Evolutionary conservation across 2,329 filamentous ascomycete genomes (phyloP), one percentile per base, ranked within the genome.

Genomic region (Leptographium wingfieldii): DNA sequence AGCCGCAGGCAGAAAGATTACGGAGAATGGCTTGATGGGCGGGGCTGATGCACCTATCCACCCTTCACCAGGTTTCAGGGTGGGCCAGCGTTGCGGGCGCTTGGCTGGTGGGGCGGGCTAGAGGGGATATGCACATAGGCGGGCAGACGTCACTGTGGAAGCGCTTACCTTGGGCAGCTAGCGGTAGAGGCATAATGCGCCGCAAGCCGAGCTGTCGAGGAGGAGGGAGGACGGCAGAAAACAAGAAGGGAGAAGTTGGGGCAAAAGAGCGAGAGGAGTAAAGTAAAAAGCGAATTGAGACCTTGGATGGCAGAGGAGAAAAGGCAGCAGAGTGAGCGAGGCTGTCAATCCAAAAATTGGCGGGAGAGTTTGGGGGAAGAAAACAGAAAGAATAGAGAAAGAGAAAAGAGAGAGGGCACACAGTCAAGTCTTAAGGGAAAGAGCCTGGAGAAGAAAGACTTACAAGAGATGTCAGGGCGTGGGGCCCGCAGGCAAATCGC

Each of bases 101-200:
- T 33, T 56, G 48, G 53, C 22, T 48, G 46, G 33, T 29, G 46
- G 53, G 55, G 54, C 31, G 16, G 56, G 56, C n/a, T 31, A 40
- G 33, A 40, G 38, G 54, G n/a, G 40, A 25, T 56, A 54, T 38
- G 58, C 31, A 40, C 51, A 33, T 53, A 59, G 54, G 58, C 56
- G 53, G 55, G 33, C 27, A 68, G 62, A 71, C 70, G 69, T 67
- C 71, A 72, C 61, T 69, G 38, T 19, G 31, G 31, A 22, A 27
- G 31, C 22, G 62, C 72, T 68, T 63, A 74, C 72, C 72, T 68
- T 74, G 73, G 63, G 71, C 72, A 56, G 67, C 68, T 61, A 74
- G 56, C 53, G 71, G 69, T 48, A 71, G 59, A 62, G 72, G 70
- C 72, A 74, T 74, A 46, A 5, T 35, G 29, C 5, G 5, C 14